Conservation (phyloP, 164 flowering plant genomes). For the Cinnamomum micranthum region DNA sequence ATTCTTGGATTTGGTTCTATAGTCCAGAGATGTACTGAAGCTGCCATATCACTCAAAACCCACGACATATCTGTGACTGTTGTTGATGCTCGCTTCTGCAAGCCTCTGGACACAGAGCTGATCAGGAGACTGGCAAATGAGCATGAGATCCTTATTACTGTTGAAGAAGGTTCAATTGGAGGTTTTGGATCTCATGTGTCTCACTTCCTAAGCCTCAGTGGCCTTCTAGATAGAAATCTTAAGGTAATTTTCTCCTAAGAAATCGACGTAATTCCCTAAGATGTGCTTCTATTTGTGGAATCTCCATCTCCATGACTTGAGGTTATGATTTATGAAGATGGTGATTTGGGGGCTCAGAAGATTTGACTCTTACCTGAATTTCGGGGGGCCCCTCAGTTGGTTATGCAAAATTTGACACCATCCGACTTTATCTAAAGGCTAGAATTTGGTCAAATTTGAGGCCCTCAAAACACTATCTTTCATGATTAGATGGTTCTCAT, state of each 20-base stretch:
- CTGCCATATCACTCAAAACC: conserved; percentile 47
- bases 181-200: too few relatives aligned
- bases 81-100: conserved; percentile 91
- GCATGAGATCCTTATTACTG: too few relatives aligned
- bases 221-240: too few relatives aligned
- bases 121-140: conserved; percentile 32
- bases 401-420: too few relatives aligned
- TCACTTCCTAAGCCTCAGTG: too few relatives aligned
- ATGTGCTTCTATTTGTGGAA: background rate
- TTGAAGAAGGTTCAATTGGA: too few relatives aligned
- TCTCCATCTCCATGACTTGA: background rate
- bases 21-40: conserved; percentile 67
- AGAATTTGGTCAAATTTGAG: too few relatives aligned
- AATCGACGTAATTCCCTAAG: background rate
- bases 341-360: background rate
- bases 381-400: too few relatives aligned
- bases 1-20: conserved; percentile 74
- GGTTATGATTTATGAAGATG: background rate
- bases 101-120: conserved; percentile 71
- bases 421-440: too few relatives aligned
- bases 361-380: too few relatives aligned
- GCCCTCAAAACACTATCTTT: too few relatives aligned
- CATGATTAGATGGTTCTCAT: too few relatives aligned
- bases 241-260: conserved; percentile 37
- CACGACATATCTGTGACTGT: conserved; percentile 47